phyloP scores from a whole-genome alignment of 495 filamentous ascomycete genomes.

The Glutinoglossum americanum region DNA sequence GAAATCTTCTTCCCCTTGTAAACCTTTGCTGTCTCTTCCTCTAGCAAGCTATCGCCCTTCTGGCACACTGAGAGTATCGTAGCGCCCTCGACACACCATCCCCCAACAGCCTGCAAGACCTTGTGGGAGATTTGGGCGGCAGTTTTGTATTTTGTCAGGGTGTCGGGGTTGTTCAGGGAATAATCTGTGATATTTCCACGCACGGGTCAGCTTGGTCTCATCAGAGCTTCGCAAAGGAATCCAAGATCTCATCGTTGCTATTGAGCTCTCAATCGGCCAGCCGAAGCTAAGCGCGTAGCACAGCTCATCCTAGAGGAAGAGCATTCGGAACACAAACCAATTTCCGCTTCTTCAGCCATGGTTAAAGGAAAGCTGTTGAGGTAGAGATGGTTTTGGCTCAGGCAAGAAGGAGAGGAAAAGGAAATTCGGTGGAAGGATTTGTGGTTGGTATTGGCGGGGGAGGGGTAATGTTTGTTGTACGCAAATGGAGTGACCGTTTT shows the following conservation, averaged over 20 bases:
- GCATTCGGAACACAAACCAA: background rate
- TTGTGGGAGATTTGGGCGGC: constrained; percentile 87
- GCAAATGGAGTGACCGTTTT: background rate
- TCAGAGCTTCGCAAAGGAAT: background rate
- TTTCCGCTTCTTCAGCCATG: constrained; percentile 1
- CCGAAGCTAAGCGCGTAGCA: background rate
- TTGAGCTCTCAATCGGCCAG: background rate
- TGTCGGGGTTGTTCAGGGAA: constrained; percentile 86
- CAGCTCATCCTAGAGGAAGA: background rate
- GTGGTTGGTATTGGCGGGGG: background rate
- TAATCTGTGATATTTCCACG: constrained; percentile 34
- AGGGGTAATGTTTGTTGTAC: background rate
- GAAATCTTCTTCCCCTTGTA: constrained; percentile 93
- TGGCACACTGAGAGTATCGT: constrained; percentile 88
- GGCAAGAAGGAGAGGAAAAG: background rate
- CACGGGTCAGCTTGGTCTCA: background rate
- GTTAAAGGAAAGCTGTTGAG: background rate
- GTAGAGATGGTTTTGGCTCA: background rate
- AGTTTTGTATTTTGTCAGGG: constrained; percentile 95
- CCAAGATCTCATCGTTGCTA: background rate
- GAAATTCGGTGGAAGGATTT: background rate
- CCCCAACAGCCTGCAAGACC: constrained; percentile 70
- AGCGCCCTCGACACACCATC: constrained; percentile 60
- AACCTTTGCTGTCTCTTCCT: constrained; percentile 83
- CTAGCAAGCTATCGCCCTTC: constrained; percentile 82